Evolutionary conservation across 208 protist species (phyloP).

Genomic region (Leishmania tropica): DNA sequence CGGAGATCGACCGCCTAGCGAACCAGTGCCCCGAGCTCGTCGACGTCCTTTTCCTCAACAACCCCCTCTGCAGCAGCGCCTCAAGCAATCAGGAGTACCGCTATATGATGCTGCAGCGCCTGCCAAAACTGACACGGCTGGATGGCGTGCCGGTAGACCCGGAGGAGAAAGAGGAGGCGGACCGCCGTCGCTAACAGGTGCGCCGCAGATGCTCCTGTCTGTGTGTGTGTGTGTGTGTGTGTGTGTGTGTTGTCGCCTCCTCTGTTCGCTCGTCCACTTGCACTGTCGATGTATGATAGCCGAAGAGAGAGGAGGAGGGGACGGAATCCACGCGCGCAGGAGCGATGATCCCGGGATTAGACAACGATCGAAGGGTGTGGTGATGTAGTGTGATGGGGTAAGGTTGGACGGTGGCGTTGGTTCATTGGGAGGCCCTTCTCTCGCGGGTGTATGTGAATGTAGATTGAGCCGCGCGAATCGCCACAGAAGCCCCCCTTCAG

Average conservation of each 20-base stretch:
- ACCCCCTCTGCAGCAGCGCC: conserved; percentile 88
- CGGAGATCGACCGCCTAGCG: conserved; percentile 92
- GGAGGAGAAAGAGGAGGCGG: conserved; percentile 92
- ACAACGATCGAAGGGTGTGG: too few relatives aligned
- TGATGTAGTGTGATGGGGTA: too few relatives aligned
- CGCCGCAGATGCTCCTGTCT: background rate
- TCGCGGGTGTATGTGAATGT: background rate
- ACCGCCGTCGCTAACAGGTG: conserved; percentile 64
- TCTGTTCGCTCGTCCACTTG: background rate
- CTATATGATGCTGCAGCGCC: conserved; percentile 86
- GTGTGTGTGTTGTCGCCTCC: background rate
- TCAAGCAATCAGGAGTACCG: conserved; percentile 83
- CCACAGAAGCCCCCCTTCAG: background rate
- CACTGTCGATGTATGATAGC: conserved; percentile 6
- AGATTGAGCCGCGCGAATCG: background rate
- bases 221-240: background rate
- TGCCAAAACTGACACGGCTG: conserved; percentile 84
- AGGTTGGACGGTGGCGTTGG: background rate
- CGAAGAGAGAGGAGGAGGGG: background rate
- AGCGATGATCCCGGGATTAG: background rate
- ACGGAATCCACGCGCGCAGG: background rate
- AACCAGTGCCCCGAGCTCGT: conserved; percentile 93
- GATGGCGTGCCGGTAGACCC: conserved; percentile 90
- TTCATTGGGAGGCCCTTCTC: background rate
- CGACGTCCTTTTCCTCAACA: conserved; percentile 94